A percentile compares a stretch with the other conserved stretches of the same genome.
Conservation (phyloP, 2,329 filamentous ascomycete genomes). For the Exophiala calicioides region DNA sequence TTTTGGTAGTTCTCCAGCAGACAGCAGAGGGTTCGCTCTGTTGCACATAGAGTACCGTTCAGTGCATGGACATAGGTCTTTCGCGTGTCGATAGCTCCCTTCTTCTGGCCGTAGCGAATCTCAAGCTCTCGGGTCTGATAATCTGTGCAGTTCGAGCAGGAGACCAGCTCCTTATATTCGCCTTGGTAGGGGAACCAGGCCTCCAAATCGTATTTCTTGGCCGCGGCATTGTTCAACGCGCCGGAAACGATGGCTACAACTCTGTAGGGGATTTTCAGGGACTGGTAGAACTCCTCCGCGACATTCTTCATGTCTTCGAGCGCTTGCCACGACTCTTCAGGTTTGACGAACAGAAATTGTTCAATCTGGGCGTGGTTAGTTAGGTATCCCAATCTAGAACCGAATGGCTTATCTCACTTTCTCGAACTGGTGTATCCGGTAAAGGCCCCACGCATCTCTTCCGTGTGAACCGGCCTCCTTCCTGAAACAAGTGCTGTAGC, state of each 20-base stretch:
- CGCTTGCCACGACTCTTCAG: slow-evolving; percentile 86
- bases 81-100: slow-evolving; percentile 70
- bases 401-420: no score
- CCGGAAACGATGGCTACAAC: slow-evolving; percentile 95
- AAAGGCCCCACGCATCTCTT: slow-evolving; percentile 95
- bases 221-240: slow-evolving; percentile 82
- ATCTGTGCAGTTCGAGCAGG: slow-evolving; percentile 96
- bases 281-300: slow-evolving; percentile 94
- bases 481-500: slow-evolving; percentile 92
- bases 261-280: slow-evolving; percentile 83
- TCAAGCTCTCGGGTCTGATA: slow-evolving; percentile 94
- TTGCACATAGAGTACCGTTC: slow-evolving; percentile 87
- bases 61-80: slow-evolving; percentile 95
- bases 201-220: slow-evolving; percentile 95
- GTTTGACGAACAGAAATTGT: slow-evolving; percentile 78
- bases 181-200: slow-evolving; percentile 95
- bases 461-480: slow-evolving; percentile 92
- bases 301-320: slow-evolving; percentile 91
- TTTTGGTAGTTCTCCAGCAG: slow-evolving; percentile 97
- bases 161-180: slow-evolving; percentile 98
- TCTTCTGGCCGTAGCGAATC: slow-evolving; percentile 87
- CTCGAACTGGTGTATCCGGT: slow-evolving; percentile 97
- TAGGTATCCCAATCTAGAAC: no score
- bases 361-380: slow-evolving; percentile 56
- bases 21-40: slow-evolving; percentile 89